Evolutionary conservation across 352 stramenopile genomes (phyloP), one percentile per base, ranked within the genome.

Genomic region (Pythium dissotocum): DNA sequence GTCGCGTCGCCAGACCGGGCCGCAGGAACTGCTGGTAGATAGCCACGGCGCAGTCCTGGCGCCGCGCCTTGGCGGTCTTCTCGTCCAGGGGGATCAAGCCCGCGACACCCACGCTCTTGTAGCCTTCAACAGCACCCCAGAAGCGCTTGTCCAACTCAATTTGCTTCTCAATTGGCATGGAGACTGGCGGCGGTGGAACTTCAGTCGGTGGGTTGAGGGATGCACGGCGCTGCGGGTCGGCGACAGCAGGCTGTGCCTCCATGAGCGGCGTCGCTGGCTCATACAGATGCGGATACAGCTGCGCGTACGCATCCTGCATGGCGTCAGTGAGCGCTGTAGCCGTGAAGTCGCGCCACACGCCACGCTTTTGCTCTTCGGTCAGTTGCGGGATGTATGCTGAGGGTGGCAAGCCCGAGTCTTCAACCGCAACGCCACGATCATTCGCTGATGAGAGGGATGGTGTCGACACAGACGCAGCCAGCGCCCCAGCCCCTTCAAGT

Each of bases 111-210:
- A 89, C 77, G 1, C 75, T 70, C 38, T 77, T 78, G 61, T 80
- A 90, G 0, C 82, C 80, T 71, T 90, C 80, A 2, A 89, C 74
- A 8, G 80, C 80, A 57, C 80, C 87, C 83, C 83, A 91, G 61
- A 91, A 91, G 57, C 78, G 80, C 63, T 72, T 77, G 57, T 83
- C 63, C 2, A 73, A 58, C 4, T 78, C 61, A 2, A 84, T 68
- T 1, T 72, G 57, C 21, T 63, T 53, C 24, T 61, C 42, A 9
- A 65, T 1, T 8, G 67, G 46, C 12, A 63, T 26, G 13, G 33
- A 14, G 0, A 6, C 10, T 7, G 2, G 5, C 26, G 4, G 10
- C 36, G 35, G 13, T n/a, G 51, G 52, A 14, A 42, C 35, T 18
- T 24, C 38, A 28, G n/a, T 16, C 46, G 46, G 46, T 24, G 46